Base-by-base conservation (phyloP, 371 early-diverging fungal genomes). In the Mucor sp. region DNA sequence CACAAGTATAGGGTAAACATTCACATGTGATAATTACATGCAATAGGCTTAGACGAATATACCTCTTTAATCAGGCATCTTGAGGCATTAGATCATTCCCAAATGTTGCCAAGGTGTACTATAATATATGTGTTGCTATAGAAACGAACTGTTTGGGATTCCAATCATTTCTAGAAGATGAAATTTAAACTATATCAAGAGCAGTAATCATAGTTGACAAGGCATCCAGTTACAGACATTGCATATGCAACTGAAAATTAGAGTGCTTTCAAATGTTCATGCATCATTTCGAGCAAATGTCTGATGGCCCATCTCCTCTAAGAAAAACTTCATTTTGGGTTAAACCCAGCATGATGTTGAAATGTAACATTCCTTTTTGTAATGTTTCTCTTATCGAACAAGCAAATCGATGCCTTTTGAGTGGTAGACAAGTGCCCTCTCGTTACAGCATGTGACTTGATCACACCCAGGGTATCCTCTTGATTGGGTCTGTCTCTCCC, bases 401-500 rank as follows among this genome's bases (percentile, higher is more conserved):
- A 15, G 25, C 14, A 47, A 47, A 27, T 53, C 23, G 53, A 53
- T 53, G 53, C 7, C 53, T 53, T 57, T 57, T 30, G 21, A 57
- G 33, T 57, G 58, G 58, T 30, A 33, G 58, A 33, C 30, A 57
- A 50, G 58, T 33, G 32, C 33, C 15, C 58, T 33, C 58, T 57
- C 33, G 25, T 23, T n/a, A 21, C 14, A 27, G 12, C 62, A 44
- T 61, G 62, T 61, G 62, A 61, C 62, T 61, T 32, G 44, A 32
- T 53, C 53, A 53, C 53, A 11, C 53, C 53, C 53, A 32, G 30
- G 44, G 27, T 60, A 9, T 27, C n/a, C n/a, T 39, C 39, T n/a
- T 58, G 59, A 65, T 65, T 65, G 65, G 66, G 50, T 48, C 48
- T 8, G 50, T 33, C 15, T 19, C 39, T 60, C 27, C 39, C 28